phyloP scores from a whole-genome alignment of 2,329 filamentous ascomycete species.

The Myriosclerotinia curreyana region DNA sequence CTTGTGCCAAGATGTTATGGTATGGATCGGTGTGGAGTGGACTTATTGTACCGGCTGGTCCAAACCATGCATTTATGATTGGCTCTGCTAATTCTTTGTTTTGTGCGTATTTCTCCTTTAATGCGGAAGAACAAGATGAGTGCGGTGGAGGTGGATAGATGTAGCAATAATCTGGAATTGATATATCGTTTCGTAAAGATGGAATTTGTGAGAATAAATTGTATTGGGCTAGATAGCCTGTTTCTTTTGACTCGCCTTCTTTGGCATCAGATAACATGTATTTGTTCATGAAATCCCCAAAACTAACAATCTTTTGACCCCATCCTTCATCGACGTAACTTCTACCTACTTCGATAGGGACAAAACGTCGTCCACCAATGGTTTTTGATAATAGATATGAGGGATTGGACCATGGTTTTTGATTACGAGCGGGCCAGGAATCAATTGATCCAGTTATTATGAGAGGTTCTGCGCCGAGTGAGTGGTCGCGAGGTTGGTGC shows the following conservation, averaged over 20 bases:
- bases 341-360: conserved; percentile 81
- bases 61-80: conserved; percentile 88
- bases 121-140: conserved; percentile 46
- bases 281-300: conserved; percentile 63
- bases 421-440: conserved; percentile 74
- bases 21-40: conserved; percentile 93
- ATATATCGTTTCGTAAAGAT: conserved; percentile 69
- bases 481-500: conserved; percentile 42
- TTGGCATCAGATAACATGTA: conserved; percentile 28
- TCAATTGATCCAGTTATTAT: conserved; percentile 64
- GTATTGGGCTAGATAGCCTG: conserved; percentile 88
- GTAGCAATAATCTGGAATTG: conserved; percentile 82
- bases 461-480: conserved; percentile 54
- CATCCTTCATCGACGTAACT: conserved; percentile 85
- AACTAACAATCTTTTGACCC: conserved; percentile 77
- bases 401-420: conserved; percentile 67
- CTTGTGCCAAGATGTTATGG: conserved; percentile 87
- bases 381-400: conserved; percentile 72
- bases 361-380: conserved; percentile 71
- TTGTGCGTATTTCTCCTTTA: conserved; percentile 39
- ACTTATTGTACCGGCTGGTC: conserved; percentile 81
- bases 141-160: conserved; percentile 58
- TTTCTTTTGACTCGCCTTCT: conserved; percentile 35
- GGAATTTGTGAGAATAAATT: conserved; percentile 83
- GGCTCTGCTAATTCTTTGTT: conserved; percentile 53